Percentiles rank a stretch among this genome's conserved stretches.
Conservation (phyloP, 768 basidiomycete genomes). For the Xanthoconium purpureum region DNA sequence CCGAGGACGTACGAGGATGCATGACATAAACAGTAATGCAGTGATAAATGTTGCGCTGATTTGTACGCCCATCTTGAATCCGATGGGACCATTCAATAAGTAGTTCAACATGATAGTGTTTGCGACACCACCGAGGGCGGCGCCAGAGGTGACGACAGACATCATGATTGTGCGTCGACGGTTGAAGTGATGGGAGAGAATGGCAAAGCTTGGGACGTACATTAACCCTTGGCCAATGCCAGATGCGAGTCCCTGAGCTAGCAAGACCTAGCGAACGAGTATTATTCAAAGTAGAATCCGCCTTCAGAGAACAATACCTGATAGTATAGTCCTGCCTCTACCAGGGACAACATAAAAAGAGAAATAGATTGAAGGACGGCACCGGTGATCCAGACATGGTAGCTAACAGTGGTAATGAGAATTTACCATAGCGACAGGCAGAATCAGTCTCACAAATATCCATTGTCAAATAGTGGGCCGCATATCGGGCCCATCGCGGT, state of each 20-base stretch:
- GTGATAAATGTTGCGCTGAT: slow-evolving; percentile 41
- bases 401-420: not conserved
- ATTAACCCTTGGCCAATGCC: slow-evolving; percentile 44
- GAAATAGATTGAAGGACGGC: slow-evolving; percentile 28
- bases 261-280: slow-evolving; percentile 32
- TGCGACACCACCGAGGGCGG: slow-evolving; percentile 51
- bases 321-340: slow-evolving; percentile 34
- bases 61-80: slow-evolving; percentile 41
- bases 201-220: slow-evolving; percentile 42
- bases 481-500: slow-evolving; percentile 22
- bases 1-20: slow-evolving; percentile 37
- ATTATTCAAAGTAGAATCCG: not conserved
- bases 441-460: slow-evolving; percentile 25
- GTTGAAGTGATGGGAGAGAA: slow-evolving; percentile 46
- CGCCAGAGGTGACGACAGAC: slow-evolving; percentile 45
- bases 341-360: slow-evolving; percentile 39
- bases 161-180: slow-evolving; percentile 41
- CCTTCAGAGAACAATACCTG: slow-evolving; percentile 23
- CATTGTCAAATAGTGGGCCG: slow-evolving; percentile 25
- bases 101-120: slow-evolving; percentile 64
- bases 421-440: not conserved
- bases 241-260: slow-evolving; percentile 43
- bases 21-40: slow-evolving; percentile 36
- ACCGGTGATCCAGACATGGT: slow-evolving; percentile 22
- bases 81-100: slow-evolving; percentile 37